Evolutionary conservation across 306 rosid species (phyloP), one percentile per base, ranked within the genome.

Genomic region (Rosa persica): DNA sequence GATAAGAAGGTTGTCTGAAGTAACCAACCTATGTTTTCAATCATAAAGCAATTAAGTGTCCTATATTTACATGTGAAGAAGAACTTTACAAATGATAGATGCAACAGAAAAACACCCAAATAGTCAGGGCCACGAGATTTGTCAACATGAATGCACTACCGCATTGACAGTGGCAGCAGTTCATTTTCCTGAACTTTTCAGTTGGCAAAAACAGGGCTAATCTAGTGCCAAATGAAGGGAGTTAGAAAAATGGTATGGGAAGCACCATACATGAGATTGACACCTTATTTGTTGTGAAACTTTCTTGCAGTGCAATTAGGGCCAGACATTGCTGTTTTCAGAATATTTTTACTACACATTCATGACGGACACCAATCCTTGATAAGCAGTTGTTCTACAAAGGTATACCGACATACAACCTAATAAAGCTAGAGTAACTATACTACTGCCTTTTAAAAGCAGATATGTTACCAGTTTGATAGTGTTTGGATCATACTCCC

Each of bases 401-500:
- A 61, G 9, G 46, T 15, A 73, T 64, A 69, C 3, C 81, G 30
- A 12, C 39, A 20, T 16, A 44, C 52, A 43, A 73, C 73, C 36
- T 11, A 62, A 64, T 17, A 75, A 6, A 23, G 1, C 19, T 36
- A 66, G 4, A 19, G 72, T 48, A 22, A 57, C 78, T 72, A 58
- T 4, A 68, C 39, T 47, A 43, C 58, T 57, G 23, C 67, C 17
- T 73, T 73, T 13, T 43, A 78, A 46, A 84, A 75, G 73, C 20
- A 54, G 82, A 77, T 20, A 74, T 2, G 47, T 78, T 92, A 95
- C 99, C 99, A 95, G 84, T 79, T 89, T 78, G 98, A 93, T 71
- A 95, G 90, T 25, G 98, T 95, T 36, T 89, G 93, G 73, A 95
- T 92, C 98, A 89, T 95, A 81, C 75, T 84, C 80, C 99, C 98